phyloP scores from a whole-genome alignment of 176 grass and related monocot species.

The Bolboschoenus planiculmis region DNA sequence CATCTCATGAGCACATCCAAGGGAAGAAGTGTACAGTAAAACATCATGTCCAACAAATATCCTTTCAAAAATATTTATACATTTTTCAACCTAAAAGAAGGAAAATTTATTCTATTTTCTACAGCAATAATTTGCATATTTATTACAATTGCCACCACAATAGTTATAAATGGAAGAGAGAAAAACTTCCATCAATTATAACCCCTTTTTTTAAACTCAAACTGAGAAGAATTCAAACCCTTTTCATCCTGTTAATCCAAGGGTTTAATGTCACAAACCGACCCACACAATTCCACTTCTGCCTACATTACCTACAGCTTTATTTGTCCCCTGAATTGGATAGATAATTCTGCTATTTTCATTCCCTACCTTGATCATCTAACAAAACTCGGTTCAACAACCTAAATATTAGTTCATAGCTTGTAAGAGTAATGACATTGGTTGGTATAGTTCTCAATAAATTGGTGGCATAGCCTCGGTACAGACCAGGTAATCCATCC shows the following conservation, averaged over 20 bases:
- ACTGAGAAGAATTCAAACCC: conserved; percentile 1
- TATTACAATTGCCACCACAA: conserved; percentile 15
- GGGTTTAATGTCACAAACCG: background rate
- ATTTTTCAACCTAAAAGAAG: background rate
- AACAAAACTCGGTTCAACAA: conserved; percentile 42
- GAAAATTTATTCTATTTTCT: conserved; percentile 12
- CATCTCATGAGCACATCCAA: background rate
- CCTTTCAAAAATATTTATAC: background rate
- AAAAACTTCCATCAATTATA: conserved; percentile 21
- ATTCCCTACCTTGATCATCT: background rate
- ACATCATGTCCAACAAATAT: background rate
- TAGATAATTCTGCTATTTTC: background rate
- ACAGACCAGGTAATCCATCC: conserved; percentile 66
- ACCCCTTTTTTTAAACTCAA: background rate
- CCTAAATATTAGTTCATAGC: conserved; percentile 78
- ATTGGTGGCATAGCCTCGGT: conserved; percentile 72
- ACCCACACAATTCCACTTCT: background rate
- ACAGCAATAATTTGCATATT: conserved; percentile 1
- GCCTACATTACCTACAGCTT: background rate
- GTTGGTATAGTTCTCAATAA: conserved; percentile 76
- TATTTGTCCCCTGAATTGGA: background rate
- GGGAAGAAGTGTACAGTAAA: background rate
- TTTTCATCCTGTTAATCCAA: conserved; percentile 15
- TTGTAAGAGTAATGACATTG: conserved; percentile 78
- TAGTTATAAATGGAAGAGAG: conserved; percentile 15